phyloP scores from a whole-genome alignment of 345 rosid species.

The Citrus mangshanensis region DNA sequence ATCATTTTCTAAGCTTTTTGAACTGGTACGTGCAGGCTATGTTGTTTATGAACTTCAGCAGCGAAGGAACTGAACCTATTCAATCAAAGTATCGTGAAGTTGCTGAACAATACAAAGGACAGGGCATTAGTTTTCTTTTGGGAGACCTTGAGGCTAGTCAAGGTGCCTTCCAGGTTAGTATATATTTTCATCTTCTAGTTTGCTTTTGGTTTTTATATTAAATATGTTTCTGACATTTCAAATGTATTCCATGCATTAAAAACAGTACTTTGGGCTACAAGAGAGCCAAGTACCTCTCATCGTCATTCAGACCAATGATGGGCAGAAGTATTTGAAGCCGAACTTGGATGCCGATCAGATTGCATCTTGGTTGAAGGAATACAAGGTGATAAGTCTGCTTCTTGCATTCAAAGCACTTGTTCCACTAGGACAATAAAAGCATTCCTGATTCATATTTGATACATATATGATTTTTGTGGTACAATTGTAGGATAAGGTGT shows the following conservation, averaged over 20 bases:
- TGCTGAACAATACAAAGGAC: conserved; percentile 69
- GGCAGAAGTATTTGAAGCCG: conserved; percentile 71
- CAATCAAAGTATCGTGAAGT: conserved; percentile 65
- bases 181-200: not conserved
- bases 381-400: conserved; percentile 48
- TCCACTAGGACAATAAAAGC: not conserved
- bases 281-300: conserved; percentile 84
- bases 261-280: conserved; percentile 88
- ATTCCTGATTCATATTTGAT: not conserved
- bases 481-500: not conserved
- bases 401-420: not conserved
- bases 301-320: conserved; percentile 62
- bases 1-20: not conserved
- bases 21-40: conserved; percentile 52
- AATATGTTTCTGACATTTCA: conserved; percentile 4
- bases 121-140: conserved; percentile 66
- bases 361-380: conserved; percentile 84
- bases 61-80: conserved; percentile 53
- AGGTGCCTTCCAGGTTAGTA: conserved; percentile 80
- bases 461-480: not conserved
- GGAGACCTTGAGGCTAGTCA: conserved; percentile 89
- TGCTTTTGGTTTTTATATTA: not conserved
- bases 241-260: conserved; percentile 16
- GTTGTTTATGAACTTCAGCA: conserved; percentile 75
- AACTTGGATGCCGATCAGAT: conserved; percentile 63